Evolutionary conservation across 495 filamentous ascomycete species (phyloP).

Genomic region (Aspergillus leporis): DNA sequence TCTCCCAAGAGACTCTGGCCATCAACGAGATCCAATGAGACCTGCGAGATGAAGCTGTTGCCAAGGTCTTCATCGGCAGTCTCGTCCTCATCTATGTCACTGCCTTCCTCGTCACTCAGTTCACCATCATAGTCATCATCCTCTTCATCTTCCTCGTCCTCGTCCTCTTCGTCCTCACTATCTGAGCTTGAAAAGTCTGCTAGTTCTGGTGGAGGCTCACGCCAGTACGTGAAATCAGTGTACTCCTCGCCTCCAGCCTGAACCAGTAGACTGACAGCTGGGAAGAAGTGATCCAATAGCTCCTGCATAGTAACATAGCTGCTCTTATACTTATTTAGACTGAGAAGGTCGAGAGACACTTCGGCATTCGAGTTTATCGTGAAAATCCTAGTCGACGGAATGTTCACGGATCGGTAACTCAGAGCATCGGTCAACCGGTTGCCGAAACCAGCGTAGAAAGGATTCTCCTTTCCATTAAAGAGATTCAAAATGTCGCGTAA

Average conservation of each 20-base stretch:
- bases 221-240: conserved; percentile 89
- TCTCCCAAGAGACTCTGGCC: neutral
- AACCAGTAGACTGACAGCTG: conserved; percentile 72
- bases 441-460: conserved; percentile 97
- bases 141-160: conserved; percentile 32
- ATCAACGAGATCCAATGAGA: conserved; percentile 2
- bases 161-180: conserved; percentile 52
- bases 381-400: conserved; percentile 91
- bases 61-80: conserved; percentile 53
- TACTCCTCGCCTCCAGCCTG: conserved; percentile 80
- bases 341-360: conserved; percentile 87
- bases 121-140: conserved; percentile 43
- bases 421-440: conserved; percentile 96
- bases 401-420: conserved; percentile 93
- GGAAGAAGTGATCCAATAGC: conserved; percentile 96
- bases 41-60: conserved; percentile 10
- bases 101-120: conserved; percentile 40
- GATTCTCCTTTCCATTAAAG: conserved; percentile 74
- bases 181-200: conserved; percentile 81
- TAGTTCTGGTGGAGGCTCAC: conserved; percentile 69
- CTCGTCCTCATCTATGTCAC: conserved; percentile 46
- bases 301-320: conserved; percentile 97
- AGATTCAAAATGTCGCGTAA: conserved; percentile 88
- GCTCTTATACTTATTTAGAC: conserved; percentile 91
- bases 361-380: conserved; percentile 99